Evolutionary conservation across 2,329 filamentous ascomycete genomes (phyloP), one percentile per base, ranked within the genome.

Genomic region (Pochonia chlamydosporia): DNA sequence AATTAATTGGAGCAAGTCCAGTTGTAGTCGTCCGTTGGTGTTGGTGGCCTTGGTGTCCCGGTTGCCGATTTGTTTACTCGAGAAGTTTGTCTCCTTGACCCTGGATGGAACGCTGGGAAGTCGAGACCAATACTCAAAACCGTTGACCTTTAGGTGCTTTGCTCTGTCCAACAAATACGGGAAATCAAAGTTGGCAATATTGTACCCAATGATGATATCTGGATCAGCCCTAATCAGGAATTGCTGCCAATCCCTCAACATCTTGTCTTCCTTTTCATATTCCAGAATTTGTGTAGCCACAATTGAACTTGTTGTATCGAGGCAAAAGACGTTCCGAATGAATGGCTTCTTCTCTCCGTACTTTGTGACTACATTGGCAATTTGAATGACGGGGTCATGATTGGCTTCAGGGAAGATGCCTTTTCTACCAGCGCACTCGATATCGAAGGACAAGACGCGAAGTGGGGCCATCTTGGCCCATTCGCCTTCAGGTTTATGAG

Each of bases 391-490:
- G 0, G 92, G 90, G 59, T 99, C 93, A 18, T 89, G 72, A 51
- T 92, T 83, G 9, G 95, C 84, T 65, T 99, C 93, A 0, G 95
- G 93, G 60, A 99, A 99, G 61, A 99, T 87, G 54, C 93, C 93
- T 69, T 99, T 97, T 57, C 95, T 87, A 44, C 93, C 93, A 57
- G 93, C 93, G 66, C 93, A 99, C 67, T 99, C 93, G 57, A 99
- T 99, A 79, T 99, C 93, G 61, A 99, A 97, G 4, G 93, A 97
- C 40, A 99, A 70, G 40, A 96, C 86, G 51, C 93, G 84, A 3
- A 99, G 74, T 0, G 93, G 93, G 0, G 95, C 93, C 84, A 97
- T 96, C 69, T 96, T 99, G 24, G 89, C 89, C 90, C 92, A 99
- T 63, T 97, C 91, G 16, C 91, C 92, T 55, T 93, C 86, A 2